Evolutionary conservation across 1,139 yeast genomes (phyloP), one percentile per base, ranked within the genome.

Genomic region (Hansenula lynferdii): DNA sequence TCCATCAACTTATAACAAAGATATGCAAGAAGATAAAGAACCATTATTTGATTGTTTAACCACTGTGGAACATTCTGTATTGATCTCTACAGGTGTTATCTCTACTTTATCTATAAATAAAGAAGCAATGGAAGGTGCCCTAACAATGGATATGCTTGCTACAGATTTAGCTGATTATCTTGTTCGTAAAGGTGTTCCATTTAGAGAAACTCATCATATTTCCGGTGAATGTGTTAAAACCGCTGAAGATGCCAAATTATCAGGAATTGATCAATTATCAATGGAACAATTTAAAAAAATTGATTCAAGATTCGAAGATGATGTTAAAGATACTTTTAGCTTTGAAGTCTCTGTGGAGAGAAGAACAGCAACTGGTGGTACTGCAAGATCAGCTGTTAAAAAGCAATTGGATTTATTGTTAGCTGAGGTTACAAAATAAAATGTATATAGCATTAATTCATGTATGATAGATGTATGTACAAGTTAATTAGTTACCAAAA

Each of bases 131-230:
- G 74, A 72, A 53, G 79, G 74, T 32, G 94, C 97, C 1, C 75
- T 92, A 55, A 90, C 97, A 25, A 90, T 90, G 96, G 98, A 94
- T 63, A 94, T 92, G 98, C 75, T 92, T 56, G 98, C 98, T 15
- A 92, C 99, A 19, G 99, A 92, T 61, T 75, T 92, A 54, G 99
- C 99, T 31, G 99, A 92, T 64, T 92, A 92, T 64, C 74, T 92
- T 51, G 99, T 92, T 40, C 81, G 97, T 69, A 89, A 84, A 64
- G 98, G 98, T 41, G 98, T 92, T 48, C 98, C 98, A 42, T 92
- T 92, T 70, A 86, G 99, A 70, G 97, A 92, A 67, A 92, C 98
- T 3, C 99, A 92, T 64, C 97, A 92, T 62, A 90, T 92, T 46
- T 87, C 97, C 6, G 99, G 99, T 41, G 96, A 87, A 61, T 92